Percentiles rank a stretch among this genome's conserved stretches.
Conservation (phyloP, 2,329 filamentous ascomycete species). For the Trichophyton schoenleinii region DNA sequence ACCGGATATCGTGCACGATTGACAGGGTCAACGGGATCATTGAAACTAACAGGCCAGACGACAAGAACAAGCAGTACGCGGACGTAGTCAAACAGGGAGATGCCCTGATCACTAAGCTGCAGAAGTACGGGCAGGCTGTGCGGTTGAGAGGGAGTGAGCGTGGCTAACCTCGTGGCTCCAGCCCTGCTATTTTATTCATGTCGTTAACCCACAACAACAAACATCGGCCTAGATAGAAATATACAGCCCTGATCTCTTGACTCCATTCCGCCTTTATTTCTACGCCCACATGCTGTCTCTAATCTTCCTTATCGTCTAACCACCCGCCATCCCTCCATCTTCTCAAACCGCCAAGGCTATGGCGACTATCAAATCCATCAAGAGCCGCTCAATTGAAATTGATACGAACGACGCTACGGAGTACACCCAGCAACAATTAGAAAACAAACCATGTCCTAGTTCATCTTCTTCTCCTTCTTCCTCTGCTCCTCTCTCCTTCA, state of each 20-base stretch:
- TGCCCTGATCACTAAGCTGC: constrained; percentile 93
- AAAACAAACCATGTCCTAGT: neutral
- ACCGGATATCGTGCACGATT: constrained; percentile 91
- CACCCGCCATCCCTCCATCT: neutral
- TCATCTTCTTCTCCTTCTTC: neutral
- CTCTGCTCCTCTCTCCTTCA: neutral
- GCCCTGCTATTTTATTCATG: neutral
- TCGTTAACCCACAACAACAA: neutral
- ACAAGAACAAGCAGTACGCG: constrained; percentile 99
- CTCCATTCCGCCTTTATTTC: neutral
- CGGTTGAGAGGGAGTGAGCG: constrained; percentile 88
- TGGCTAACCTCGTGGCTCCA: constrained; percentile 39
- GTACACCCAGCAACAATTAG: neutral
- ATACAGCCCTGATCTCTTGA: neutral
- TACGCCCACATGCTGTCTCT: too few relatives aligned
- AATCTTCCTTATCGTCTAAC: too few relatives aligned
- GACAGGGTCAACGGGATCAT: constrained; percentile 95
- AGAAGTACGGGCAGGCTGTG: constrained; percentile 97
- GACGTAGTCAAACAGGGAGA: constrained; percentile 97
- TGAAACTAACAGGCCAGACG: constrained; percentile 92
- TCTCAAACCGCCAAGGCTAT: neutral
- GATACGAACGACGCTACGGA: neutral
- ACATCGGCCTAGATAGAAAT: neutral
- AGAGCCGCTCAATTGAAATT: neutral
- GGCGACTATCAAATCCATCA: neutral